Percentiles rank a stretch among this genome's conserved stretches.
These are phyloP conservation scores for Fusarium compactum DNA, from an alignment of 2,329 filamentous ascomycete species.

Conservation along the genomic window DNA sequence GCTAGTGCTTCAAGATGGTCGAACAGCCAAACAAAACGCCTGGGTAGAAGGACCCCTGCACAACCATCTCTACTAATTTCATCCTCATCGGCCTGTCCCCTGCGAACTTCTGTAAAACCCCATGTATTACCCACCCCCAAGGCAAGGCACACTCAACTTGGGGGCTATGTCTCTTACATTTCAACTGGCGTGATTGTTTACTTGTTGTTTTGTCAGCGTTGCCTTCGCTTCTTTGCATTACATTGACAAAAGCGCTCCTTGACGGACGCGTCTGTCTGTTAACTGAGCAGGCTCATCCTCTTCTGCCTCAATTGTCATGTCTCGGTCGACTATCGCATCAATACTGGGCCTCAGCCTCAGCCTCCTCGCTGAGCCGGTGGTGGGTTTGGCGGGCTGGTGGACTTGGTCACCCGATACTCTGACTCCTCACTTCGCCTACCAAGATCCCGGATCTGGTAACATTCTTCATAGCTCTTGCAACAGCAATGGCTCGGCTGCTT, in stretches of 20 bases:
- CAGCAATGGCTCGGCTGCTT: conserved; percentile 34
- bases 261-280: conserved; percentile 12
- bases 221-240: conserved; percentile 1
- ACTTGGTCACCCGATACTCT: conserved; percentile 28
- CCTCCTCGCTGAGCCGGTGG: conserved; percentile 15
- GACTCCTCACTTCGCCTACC: conserved; percentile 40
- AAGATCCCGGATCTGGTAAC: conserved; percentile 37
- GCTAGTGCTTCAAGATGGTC: conserved; percentile 14
- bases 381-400: conserved; percentile 37
- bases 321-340: conserved; percentile 8
- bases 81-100: conserved; percentile 4
- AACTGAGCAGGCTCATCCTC: not conserved
- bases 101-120: conserved; percentile 4
- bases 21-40: not conserved
- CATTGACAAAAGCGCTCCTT: not conserved
- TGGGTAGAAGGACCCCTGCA: not conserved
- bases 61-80: conserved; percentile 19
- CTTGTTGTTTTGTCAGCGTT: conserved; percentile 6
- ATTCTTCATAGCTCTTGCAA: conserved; percentile 37
- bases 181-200: not conserved
- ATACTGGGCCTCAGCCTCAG: conserved; percentile 9
- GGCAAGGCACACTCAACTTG: not conserved
- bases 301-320: not conserved
- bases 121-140: not conserved
- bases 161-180: not conserved